Evolutionary conservation across 2,329 filamentous ascomycete genomes (phyloP), one percentile per base, ranked within the genome.

Genomic region (Penicillium sp.): DNA sequence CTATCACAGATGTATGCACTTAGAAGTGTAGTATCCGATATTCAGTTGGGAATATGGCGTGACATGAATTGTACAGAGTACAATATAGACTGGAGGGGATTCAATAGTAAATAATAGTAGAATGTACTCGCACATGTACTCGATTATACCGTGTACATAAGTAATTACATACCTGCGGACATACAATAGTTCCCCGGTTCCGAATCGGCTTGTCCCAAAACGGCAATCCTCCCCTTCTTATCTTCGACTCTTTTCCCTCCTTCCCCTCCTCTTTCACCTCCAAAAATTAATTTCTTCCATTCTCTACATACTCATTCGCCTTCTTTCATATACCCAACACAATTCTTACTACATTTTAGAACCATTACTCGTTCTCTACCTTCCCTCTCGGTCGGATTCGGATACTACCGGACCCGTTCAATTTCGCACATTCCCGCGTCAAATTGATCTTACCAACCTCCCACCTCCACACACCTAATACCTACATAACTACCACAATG

Each of bases 401-500:
- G 68, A 70, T 69, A 63, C 58, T 56, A 56, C 60, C 69, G 69
- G 69, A 62, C 65, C 64, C 55, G 54, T 63, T 62, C 54, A 61
- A 66, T 67, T 70, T 67, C 63, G 59, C 66, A 63, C 64, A 61
- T 59, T 58, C 57, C 25, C 50, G 55, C 58, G 59, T 59, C 57
- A 62, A 61, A 51, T 60, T 56, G 52, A 60, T 50, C 59, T 58
- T 52, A 43, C 46, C 37, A 45, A 46, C 56, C 51, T 56, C 51
- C 45, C 52, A 58, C 43, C 51, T 46, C 29, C 53, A 52, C 50
- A 54, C 54, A 60, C 45, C 56, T 45, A 23, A 54, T 41, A 47
- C 54, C 49, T 45, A 47, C 38, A 48, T 47, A 41, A 53, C 45
- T 45, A 51, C 46, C 42, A 54, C 63, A 68, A 79, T 80, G 77